Evolutionary conservation across 1,139 yeast species (phyloP).

Genomic region (Diutina siamensis): DNA sequence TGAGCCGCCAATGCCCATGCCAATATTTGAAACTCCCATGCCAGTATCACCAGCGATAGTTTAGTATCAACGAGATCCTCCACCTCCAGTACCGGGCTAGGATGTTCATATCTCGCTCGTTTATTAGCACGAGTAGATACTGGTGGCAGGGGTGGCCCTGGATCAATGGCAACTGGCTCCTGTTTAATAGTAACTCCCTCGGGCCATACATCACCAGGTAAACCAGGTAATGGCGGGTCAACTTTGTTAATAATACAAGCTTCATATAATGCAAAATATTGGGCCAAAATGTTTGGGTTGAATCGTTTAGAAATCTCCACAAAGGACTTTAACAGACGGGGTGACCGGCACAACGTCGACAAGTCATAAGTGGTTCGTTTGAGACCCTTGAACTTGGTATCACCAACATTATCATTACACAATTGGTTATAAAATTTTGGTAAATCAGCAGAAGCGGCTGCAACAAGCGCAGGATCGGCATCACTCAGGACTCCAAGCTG

Average conservation of each 20-base stretch:
- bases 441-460: not conserved
- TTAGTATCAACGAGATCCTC: not conserved
- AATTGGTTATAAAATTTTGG: not conserved
- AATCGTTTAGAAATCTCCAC: not conserved
- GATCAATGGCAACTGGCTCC: not conserved
- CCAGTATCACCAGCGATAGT: not conserved
- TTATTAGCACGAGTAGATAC: too few species aligned
- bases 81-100: constrained; percentile 5
- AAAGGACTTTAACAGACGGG: not conserved
- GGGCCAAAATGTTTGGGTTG: not conserved
- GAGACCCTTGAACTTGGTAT: not conserved
- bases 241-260: not conserved
- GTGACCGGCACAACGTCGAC: not conserved
- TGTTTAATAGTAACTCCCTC: not conserved
- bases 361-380: not conserved
- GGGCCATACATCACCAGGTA: not conserved
- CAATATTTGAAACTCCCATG: not conserved
- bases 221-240: not conserved
- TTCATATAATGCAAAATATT: not conserved
- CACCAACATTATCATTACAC: not conserved
- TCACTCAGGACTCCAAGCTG: not conserved
- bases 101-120: not conserved
- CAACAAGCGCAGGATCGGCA: not conserved
- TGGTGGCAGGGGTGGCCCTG: not conserved
- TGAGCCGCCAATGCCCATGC: constrained; percentile 2